A percentile compares a stretch with the other conserved stretches of the same genome.
phyloP scores from a whole-genome alignment of 2,329 filamentous ascomycete genomes.

The Biscogniauxia marginata region DNA sequence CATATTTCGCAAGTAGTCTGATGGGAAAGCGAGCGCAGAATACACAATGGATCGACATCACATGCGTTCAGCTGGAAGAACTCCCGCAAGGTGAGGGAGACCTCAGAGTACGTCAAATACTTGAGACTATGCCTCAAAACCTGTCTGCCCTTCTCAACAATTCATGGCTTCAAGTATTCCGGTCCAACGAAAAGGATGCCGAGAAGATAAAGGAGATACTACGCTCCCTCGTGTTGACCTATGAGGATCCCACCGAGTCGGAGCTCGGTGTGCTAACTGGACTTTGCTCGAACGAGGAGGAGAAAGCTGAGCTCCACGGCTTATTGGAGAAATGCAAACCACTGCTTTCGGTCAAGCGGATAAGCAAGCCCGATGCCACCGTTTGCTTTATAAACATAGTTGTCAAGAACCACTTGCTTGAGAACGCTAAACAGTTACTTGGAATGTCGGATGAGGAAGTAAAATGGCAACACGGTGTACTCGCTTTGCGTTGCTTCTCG shows the following conservation, averaged over 20 bases:
- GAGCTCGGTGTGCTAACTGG: conserved; percentile 40
- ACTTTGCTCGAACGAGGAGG: conserved; percentile 30
- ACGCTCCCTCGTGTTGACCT: conserved; percentile 40
- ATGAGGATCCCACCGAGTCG: conserved; percentile 39
- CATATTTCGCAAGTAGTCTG: conserved; percentile 42
- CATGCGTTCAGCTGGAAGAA: conserved; percentile 40
- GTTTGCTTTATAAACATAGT: conserved; percentile 35
- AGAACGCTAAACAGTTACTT: conserved; percentile 36
- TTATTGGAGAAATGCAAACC: conserved; percentile 41
- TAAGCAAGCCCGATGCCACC: conserved; percentile 16
- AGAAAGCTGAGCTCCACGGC: conserved; percentile 33
- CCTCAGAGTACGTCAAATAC: conserved; percentile 36
- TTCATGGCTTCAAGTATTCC: conserved; percentile 39
- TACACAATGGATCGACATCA: conserved; percentile 45
- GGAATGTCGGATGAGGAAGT: conserved; percentile 38
- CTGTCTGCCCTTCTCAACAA: conserved; percentile 36
- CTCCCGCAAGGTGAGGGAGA: conserved; percentile 38
- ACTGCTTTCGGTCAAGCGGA: conserved; percentile 27
- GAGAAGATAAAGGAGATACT: conserved; percentile 44
- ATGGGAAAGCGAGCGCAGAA: conserved; percentile 42
- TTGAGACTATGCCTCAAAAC: conserved; percentile 41
- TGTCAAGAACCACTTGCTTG: conserved; percentile 39
- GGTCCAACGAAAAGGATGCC: conserved; percentile 28
- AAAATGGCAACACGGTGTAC: conserved; percentile 42
- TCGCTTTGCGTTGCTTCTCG: conserved; percentile 38